Base-by-base conservation (phyloP, 352 stramenopile genomes). In the Globisporangium spinosum region DNA sequence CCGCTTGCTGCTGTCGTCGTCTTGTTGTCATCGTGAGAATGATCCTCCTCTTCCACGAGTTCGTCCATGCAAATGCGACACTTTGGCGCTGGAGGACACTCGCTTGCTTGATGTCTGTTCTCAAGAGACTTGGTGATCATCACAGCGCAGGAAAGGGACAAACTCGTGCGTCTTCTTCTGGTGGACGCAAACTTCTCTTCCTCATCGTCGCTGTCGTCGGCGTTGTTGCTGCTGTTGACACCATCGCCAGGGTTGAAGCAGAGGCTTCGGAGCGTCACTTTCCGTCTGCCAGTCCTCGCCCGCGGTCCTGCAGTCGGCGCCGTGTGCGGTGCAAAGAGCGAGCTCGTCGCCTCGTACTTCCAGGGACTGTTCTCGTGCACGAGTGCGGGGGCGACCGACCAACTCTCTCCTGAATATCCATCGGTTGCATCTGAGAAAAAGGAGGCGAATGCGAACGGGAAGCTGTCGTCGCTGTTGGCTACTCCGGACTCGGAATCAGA, bases 261-360 rank as follows among this genome's bases (percentile, higher is more conserved):
- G 13, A 64, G 54, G 20, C 35, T 69, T 55, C 56, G 20, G 12
- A 62, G 38, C 22, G 54, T 62, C 38, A 62, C 25, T 45, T 35
- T 62, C 3, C 64, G 22, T 60, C 55, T 29, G 0, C 55, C 55
- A 27, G 15, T 8, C 13, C 43, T 34, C 13, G 51, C 6, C 8
- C 47, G n/a, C 10, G 34, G 53, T n/a, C 54, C 53, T 13, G 63
- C 54, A 0, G 63, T 68, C 17, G 63, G 63, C 20, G 63, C 58
- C 27, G 63, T 57, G 38, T 68, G 40, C 27, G 63, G 54, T 12
- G 56, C 55, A 43, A 68, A 62, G 12, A 68, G 34, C 40, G 54
- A 68, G 9, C 15, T 34, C n/a, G 13, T 58, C 4, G 20, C 17
- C 7, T 57, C 63, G 20, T 60, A 6, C 13, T 43, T 23, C 63